Base-by-base conservation (phyloP, 139 green algal genomes). In the Chlamydomonas sp. region DNA sequence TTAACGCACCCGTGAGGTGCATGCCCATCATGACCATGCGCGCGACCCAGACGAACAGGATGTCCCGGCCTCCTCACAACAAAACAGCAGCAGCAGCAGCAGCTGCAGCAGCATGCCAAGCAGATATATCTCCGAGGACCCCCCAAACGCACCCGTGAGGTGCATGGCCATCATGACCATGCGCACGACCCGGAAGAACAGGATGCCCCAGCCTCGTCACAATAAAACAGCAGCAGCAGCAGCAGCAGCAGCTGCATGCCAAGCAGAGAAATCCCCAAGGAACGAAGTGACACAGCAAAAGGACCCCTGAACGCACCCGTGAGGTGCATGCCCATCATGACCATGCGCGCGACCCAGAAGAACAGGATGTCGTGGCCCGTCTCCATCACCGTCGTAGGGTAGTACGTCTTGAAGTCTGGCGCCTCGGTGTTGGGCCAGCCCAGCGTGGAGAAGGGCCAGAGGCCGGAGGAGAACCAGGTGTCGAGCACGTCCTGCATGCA, bases 311-410 rank as follows among this genome's bases (percentile, higher is more conserved):
- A n/a, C n/a, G n/a, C n/a, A n/a, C n/a, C 59, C 33, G 92, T 99
- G 71, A 97, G 81, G 66, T 95, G 78, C 33, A 97, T 81, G 20
- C 93, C 92, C 93, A 99, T 97, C 95, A 99, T 99, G 67, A 97
- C 89, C 95, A 99, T 99, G 58, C 95, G 86, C n/a, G 95, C 95
- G 37, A 99, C 95, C 95, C 95, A 99, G 87, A 99, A 99, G 83
- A 99, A 99, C n/a, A 99, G 76, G 79, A 99, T 99, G 81, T 99
- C 95, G 68, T 98, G 92, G 10, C 93, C 92, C 4, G 94, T 99
- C 82, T 99, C 94, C 79, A 99, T 57, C 87, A 93, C 47, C 92
- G 28, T 66, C 20, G 89, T 96, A 8, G 94, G 94, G 84, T 97
- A 98, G 81, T 92, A 98, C 2, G 67, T 80, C 26, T 76, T 49